Base-by-base conservation (phyloP, 2,329 filamentous ascomycete genomes). In the Penicillium concentricum region DNA sequence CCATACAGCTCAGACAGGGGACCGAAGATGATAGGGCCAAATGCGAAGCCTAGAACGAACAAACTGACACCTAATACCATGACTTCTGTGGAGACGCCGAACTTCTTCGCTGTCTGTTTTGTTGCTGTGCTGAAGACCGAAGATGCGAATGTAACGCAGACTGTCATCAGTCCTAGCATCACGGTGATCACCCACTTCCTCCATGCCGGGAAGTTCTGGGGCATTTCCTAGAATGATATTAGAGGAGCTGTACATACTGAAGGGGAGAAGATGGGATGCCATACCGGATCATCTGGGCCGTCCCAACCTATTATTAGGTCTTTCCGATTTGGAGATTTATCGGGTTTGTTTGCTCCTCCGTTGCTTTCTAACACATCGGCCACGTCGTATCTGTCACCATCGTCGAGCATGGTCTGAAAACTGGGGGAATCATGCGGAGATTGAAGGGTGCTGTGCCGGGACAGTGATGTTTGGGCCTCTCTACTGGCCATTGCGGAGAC, bases 21-120 rank as follows among this genome's bases (percentile, higher is more conserved):
- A 1, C 75, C 78, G 66, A 75, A 80, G 6, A 79, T 55, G 20
- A 74, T 59, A 0, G 85, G 85, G 0, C 86, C 86, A 5, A 86
- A 57, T 5, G 78, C 80, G 56, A 82, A 83, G 4, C 79, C 76
- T 49, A 79, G 76, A 0, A 81, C 67, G 18, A 79, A 74, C 32
- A 81, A 62, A 30, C 74, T 74, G 2, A 78, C 76, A 6, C 74
- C 78, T 5, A 79, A 61, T 2, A 71, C 71, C 26, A 75, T 69
- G 1, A 78, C 74, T 55, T 79, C 72, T 1, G 57, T 65, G 3
- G 75, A 74, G 15, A 81, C 75, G 34, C 73, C 50, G 62, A 79
- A 81, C 24, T 80, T 67, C n/a, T 69, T 57, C 4, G 79, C 71
- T 0, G 76, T 78, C 16, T 69, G 70, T 22, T 52, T 16, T 2